These are phyloP conservation scores for Drechslerella stenobrocha DNA, from an alignment of 2,329 filamentous ascomycete genomes.

Conservation along the genomic window DNA sequence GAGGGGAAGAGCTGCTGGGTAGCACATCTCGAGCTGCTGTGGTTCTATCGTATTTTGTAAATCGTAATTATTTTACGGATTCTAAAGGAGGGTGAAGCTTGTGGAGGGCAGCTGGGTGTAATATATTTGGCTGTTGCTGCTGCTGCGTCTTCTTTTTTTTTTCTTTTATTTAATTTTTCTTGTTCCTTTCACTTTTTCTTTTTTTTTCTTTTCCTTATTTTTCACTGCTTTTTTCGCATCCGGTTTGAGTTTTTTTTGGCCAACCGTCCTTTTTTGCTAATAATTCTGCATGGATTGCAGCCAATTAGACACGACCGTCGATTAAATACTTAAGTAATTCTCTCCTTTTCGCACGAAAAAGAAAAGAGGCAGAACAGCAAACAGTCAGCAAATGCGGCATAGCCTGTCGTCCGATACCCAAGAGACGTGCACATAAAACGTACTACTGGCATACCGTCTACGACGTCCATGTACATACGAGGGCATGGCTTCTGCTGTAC, in stretches of 20 bases:
- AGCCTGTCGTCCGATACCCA: no score
- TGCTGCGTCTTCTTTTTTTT: background rate
- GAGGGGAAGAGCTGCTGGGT: no score
- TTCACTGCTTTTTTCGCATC: conserved; percentile 41
- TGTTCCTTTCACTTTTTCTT: conserved; percentile 19
- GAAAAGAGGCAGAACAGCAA: conserved; percentile 1
- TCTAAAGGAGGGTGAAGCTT: conserved; percentile 1
- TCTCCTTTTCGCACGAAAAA: no score
- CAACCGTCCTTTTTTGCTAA: no score
- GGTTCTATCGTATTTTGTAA: no score
- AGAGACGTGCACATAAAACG: no score
- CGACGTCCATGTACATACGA: no score
- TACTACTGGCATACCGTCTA: no score
- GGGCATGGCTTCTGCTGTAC: no score
- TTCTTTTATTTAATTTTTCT: conserved; percentile 2
- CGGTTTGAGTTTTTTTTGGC: conserved; percentile 48
- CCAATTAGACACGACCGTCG: conserved; percentile 7
- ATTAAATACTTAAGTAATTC: background rate
- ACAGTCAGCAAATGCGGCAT: background rate
- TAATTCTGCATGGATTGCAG: no score
- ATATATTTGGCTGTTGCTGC: background rate
- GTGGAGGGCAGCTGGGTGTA: background rate
- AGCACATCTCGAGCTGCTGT: no score
- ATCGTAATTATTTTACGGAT: background rate
- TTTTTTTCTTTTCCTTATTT: conserved; percentile 25